A percentile compares a stretch with the other conserved stretches of the same genome.
Conservation (phyloP, 2,329 filamentous ascomycete species). For the Cyclaneusma minus region DNA sequence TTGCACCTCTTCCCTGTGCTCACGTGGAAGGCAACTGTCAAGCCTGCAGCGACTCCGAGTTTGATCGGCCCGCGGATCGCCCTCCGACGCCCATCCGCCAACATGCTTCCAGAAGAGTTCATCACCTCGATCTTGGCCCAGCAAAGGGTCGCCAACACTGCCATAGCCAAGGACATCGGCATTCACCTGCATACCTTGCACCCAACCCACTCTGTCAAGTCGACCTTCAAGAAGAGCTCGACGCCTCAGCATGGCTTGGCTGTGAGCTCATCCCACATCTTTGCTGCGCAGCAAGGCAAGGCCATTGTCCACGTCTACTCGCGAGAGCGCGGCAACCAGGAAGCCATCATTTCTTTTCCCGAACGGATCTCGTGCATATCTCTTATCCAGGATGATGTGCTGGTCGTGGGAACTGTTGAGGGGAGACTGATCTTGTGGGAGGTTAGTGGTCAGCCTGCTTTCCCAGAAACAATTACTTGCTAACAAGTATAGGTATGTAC, state of each 20-base stretch:
- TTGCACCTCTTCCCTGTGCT: no score
- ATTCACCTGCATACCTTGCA: conserved; percentile 77
- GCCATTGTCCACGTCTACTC: conserved; percentile 89
- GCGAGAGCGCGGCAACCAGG: conserved; percentile 68
- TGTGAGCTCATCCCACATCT: conserved; percentile 68
- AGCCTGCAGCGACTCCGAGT: no score
- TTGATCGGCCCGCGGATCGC: no score
- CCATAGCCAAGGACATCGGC: conserved; percentile 62
- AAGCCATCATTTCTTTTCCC: conserved; percentile 74
- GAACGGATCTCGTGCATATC: conserved; percentile 71
- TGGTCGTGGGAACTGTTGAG: conserved; percentile 69
- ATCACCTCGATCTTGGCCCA: conserved; percentile 41
- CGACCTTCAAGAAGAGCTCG: conserved; percentile 83
- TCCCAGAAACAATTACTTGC: conserved; percentile 3
- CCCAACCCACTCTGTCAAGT: conserved; percentile 58
- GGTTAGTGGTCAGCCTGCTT: conserved; percentile 40
- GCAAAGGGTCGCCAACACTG: conserved; percentile 43
- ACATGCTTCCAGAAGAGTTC: conserved; percentile 45
- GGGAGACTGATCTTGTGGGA: conserved; percentile 88
- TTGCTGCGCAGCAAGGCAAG: conserved; percentile 82
- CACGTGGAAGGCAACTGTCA: no score
- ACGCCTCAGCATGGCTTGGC: conserved; percentile 66
- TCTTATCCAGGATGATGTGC: conserved; percentile 50
- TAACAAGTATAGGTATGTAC: conserved; percentile 43
- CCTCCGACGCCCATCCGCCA: not conserved